phyloP scores from a whole-genome alignment of 176 grass and related monocot species.

The Poa pratensis region DNA sequence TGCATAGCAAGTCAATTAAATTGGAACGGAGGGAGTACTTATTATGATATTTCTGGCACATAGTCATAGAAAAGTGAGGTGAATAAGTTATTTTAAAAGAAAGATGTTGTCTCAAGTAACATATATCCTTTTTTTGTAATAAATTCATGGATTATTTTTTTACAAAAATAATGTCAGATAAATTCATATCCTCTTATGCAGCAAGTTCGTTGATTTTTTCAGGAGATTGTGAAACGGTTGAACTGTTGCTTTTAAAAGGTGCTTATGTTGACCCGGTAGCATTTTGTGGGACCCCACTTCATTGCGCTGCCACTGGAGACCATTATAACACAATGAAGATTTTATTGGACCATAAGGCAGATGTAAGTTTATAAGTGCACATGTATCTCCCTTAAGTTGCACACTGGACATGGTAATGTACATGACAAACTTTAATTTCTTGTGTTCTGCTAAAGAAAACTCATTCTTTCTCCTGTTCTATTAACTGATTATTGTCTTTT shows the following conservation, averaged over 20 bases:
- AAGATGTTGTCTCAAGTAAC: neutral
- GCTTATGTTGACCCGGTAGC: constrained; percentile 21
- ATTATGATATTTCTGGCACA: neutral
- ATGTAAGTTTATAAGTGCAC: constrained; percentile 22
- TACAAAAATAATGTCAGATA: neutral
- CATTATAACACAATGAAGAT: neutral
- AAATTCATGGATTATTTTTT: constrained; percentile 1
- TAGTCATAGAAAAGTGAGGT: neutral
- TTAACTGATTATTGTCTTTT: neutral
- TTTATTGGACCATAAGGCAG: constrained; percentile 23
- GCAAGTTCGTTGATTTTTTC: neutral
- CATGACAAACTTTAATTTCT: constrained; percentile 11
- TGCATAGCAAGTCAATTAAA: too few species aligned
- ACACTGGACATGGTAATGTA: neutral
- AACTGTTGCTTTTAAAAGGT: constrained; percentile 17
- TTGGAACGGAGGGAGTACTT: too few species aligned
- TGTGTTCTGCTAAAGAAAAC: neutral
- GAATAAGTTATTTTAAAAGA: neutral
- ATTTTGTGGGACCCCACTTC: constrained; percentile 17
- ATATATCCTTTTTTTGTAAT: neutral
- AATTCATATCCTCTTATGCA: neutral
- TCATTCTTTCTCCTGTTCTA: neutral
- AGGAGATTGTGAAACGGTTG: neutral
- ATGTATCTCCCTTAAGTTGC: neutral
- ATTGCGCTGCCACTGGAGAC: neutral